phyloP scores from a whole-genome alignment of 169 alveolate genomes.

The Plasmodium cynomolgi region DNA sequence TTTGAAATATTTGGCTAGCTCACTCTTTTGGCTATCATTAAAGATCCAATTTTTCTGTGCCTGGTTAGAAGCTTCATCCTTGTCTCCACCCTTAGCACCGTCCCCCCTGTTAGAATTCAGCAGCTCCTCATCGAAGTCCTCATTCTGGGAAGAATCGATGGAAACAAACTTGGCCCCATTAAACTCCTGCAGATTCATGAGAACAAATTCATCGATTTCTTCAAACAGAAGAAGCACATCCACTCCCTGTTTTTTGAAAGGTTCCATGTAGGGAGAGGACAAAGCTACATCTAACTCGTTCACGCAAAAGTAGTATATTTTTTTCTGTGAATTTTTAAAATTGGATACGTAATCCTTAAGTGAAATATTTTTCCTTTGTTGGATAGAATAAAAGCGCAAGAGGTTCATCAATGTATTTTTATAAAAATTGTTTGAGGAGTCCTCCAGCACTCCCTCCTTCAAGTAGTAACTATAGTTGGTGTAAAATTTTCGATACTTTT shows the following conservation, averaged over 20 bases:
- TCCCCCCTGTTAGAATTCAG: slow-evolving; percentile 72
- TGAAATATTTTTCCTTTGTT: slow-evolving; percentile 76
- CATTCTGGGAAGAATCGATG: slow-evolving; percentile 81
- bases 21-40: slow-evolving; percentile 76
- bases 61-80: slow-evolving; percentile 75
- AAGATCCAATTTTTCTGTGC: slow-evolving; percentile 32
- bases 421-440: slow-evolving; percentile 79
- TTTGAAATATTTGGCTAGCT: slow-evolving; percentile 58
- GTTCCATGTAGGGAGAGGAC: slow-evolving; percentile 93
- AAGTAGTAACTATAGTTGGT: slow-evolving; percentile 87
- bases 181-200: slow-evolving; percentile 86
- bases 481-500: slow-evolving; percentile 87
- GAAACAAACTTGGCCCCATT: slow-evolving; percentile 81
- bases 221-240: slow-evolving; percentile 90
- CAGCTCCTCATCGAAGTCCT: slow-evolving; percentile 72
- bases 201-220: slow-evolving; percentile 91
- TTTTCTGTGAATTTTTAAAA: slow-evolving; percentile 87
- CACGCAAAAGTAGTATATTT: slow-evolving; percentile 89
- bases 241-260: slow-evolving; percentile 81
- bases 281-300: slow-evolving; percentile 87
- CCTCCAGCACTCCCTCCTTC: slow-evolving; percentile 90
- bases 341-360: slow-evolving; percentile 82
- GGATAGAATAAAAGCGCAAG: slow-evolving; percentile 78
- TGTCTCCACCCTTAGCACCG: slow-evolving; percentile 36
- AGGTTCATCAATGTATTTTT: slow-evolving; percentile 76